phyloP scores from a whole-genome alignment of 208 protist genomes.

The Wallacemonas sp. region DNA sequence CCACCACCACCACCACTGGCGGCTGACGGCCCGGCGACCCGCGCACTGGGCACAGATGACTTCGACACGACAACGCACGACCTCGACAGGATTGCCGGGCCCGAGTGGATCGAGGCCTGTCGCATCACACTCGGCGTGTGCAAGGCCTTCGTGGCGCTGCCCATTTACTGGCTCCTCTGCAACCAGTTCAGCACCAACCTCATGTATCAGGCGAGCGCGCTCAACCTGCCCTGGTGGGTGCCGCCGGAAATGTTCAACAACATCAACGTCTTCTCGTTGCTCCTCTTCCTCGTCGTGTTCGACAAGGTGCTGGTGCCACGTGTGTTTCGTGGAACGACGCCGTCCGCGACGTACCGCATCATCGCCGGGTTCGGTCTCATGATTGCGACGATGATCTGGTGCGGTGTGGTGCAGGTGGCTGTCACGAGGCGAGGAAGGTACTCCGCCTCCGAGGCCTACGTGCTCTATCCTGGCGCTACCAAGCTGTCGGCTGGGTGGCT shows the following conservation, averaged over 20 bases:
- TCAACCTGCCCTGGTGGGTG: constrained; percentile 37
- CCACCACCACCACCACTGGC: background rate
- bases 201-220: constrained; percentile 49
- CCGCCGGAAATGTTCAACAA: constrained; percentile 76
- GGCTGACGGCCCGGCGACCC: background rate
- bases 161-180: constrained; percentile 72
- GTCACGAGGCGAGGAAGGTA: constrained; percentile 48
- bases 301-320: constrained; percentile 43
- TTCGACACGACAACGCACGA: background rate
- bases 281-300: constrained; percentile 47
- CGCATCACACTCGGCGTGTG: constrained; percentile 42
- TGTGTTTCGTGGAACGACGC: constrained; percentile 26
- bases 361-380: constrained; percentile 43
- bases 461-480: constrained; percentile 21
- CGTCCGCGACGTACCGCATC: constrained; percentile 30
- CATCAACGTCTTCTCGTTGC: constrained; percentile 61
- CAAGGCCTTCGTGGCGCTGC: constrained; percentile 53
- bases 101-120: constrained; percentile 37
- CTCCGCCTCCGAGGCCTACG: constrained; percentile 38
- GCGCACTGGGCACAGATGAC: background rate
- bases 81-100: constrained; percentile 3
- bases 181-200: constrained; percentile 77
- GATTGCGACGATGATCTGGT: constrained; percentile 60
- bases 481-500: constrained; percentile 55
- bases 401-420: constrained; percentile 44